Base-by-base conservation (phyloP, 495 filamentous ascomycete genomes). In the Chaetomium tenue region DNA sequence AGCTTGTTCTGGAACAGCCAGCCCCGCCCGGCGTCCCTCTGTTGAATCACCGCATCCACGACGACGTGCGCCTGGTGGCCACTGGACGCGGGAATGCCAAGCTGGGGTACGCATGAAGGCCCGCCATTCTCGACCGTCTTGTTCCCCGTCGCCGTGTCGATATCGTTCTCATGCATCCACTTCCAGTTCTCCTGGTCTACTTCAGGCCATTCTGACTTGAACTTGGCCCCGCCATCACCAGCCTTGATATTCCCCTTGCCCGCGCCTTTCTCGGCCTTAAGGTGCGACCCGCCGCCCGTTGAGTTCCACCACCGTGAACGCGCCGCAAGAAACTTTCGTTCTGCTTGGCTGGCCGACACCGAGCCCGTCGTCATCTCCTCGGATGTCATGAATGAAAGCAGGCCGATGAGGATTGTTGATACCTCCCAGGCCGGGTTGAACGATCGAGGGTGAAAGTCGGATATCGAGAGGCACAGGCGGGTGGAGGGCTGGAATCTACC, bases 391-490 rank as follows among this genome's bases (percentile, higher is more conserved):
- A 98, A 98, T 47, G 89, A 92, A 61, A 97, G 82, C 20, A 98
- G 81, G 46, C 94, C 94, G 64, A 96, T 96, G 22, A 98, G 81
- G 69, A 98, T 98, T 4, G 94, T 98, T 50, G 88, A 91, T 13
- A 98, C 94, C 69, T 96, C 92, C 94, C 94, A 98, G n/a, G 94
- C 93, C 12, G 94, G 94, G 72, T 98, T 98, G 83, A 98, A 98
- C 46, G 89, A 93, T 70, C 93, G 92, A 0, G 94, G 94, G 74
- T 98, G 94, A 78, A 98, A 98, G 74, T 98, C 94, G 66, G 87
- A 91, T 70, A 98, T 98, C 74, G 88, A 91, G 60, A 98, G 89
- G 70, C 95, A 98, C 20, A 98, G 87, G 22, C 95, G 88, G 12
- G 91, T 92, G 2, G 88, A 91, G 12, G 92, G 91, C 73, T 96